phyloP scores from a whole-genome alignment of 1,139 yeast genomes.

The Yamadazyma dushanensis region DNA sequence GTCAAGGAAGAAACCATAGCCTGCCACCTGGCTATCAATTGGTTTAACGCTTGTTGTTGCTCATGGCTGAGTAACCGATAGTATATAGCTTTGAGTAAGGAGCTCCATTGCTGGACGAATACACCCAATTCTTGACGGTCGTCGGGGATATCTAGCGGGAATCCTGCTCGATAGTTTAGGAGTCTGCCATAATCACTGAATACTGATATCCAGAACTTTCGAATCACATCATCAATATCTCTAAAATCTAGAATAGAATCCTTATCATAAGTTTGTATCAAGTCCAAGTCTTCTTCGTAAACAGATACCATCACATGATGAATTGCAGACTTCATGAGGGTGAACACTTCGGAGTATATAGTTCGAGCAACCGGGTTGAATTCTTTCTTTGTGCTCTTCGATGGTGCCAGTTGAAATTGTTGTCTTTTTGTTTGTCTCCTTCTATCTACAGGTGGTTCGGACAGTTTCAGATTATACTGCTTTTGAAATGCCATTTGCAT shows the following conservation, averaged over 20 bases:
- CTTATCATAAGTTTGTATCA: constrained; percentile 47
- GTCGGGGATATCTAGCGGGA: constrained; percentile 28
- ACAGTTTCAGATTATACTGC: too few relatives aligned
- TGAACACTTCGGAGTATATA: constrained; percentile 42
- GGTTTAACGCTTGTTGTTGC: constrained; percentile 41
- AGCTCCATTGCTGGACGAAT: constrained; percentile 56
- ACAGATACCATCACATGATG: constrained; percentile 53
- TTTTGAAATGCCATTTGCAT: too few relatives aligned
- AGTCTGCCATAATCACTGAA: constrained; percentile 45
- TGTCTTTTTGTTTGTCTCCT: neutral
- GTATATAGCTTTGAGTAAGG: constrained; percentile 43
- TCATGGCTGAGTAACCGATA: constrained; percentile 31
- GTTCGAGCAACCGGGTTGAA: constrained; percentile 7
- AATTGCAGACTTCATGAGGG: constrained; percentile 45
- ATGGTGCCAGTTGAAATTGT: too few relatives aligned
- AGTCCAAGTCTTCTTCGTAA: constrained; percentile 58
- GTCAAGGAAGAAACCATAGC: constrained; percentile 18
- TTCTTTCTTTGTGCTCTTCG: too few relatives aligned
- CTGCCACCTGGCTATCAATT: constrained; percentile 43
- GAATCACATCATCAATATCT: constrained; percentile 44
- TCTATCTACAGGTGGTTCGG: too few relatives aligned
- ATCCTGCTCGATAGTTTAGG: constrained; percentile 20
- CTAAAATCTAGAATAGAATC: constrained; percentile 30
- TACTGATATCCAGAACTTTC: constrained; percentile 57
- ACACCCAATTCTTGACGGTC: constrained; percentile 25